Evolutionary conservation across 148 eudicot genomes (phyloP).

Genomic region (Polygonum aviculare): DNA sequence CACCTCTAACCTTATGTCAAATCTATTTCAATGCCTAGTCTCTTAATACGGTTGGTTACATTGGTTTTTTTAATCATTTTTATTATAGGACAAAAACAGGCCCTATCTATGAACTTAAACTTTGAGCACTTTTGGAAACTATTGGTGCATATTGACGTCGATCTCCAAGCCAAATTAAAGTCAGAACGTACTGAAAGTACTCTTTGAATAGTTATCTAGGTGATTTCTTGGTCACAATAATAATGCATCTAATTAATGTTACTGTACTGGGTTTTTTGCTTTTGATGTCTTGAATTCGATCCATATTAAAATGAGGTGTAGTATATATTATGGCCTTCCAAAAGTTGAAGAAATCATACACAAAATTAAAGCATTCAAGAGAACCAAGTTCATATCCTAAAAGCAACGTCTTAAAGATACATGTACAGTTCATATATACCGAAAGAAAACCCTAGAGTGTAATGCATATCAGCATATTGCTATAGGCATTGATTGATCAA

Average conservation of each 20-base stretch:
- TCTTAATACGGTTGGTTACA: too few species aligned
- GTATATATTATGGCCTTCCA: not conserved
- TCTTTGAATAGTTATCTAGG: not conserved
- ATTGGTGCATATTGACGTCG: not conserved
- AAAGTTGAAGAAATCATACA: not conserved
- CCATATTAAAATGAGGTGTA: not conserved
- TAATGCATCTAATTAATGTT: not conserved
- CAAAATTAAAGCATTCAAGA: not conserved
- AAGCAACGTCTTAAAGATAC: not conserved
- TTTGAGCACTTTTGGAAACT: too few species aligned
- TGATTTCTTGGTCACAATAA: not conserved
- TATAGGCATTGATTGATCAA: not conserved
- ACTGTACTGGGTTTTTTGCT: not conserved
- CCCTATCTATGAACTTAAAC: too few species aligned
- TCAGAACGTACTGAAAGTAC: not conserved
- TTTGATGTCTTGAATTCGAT: not conserved
- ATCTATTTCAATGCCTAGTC: too few species aligned
- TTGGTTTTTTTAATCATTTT: too few species aligned
- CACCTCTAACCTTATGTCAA: too few species aligned
- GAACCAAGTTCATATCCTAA: not conserved
- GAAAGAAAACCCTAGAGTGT: not conserved
- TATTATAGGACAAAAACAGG: too few species aligned
- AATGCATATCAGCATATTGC: not conserved
- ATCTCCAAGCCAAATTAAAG: not conserved
- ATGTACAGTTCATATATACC: not conserved